These are phyloP conservation scores for Boechera divaricarpa DNA, from an alignment of 345 rosid species.

Conservation along the genomic window DNA sequence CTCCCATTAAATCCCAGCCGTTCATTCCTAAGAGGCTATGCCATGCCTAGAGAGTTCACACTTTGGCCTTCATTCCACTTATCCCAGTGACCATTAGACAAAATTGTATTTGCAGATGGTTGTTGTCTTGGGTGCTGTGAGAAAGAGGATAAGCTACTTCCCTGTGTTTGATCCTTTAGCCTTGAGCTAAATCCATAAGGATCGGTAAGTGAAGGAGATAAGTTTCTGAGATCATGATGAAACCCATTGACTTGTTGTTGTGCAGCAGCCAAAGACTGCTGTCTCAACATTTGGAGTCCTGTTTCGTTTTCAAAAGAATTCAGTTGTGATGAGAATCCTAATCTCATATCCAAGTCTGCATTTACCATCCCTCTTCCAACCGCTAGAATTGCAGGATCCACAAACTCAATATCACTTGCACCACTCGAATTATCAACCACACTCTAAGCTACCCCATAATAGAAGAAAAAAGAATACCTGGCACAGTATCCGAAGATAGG, in stretches of 20 bases:
- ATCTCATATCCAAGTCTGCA: slow-evolving; percentile 64
- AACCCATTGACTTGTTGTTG: slow-evolving; percentile 41
- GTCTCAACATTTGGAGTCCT: slow-evolving; percentile 71
- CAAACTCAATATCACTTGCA: slow-evolving; percentile 73
- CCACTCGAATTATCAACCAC: slow-evolving; percentile 44
- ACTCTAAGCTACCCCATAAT: background rate
- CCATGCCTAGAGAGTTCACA: slow-evolving; percentile 55
- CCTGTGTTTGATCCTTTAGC: slow-evolving; percentile 67
- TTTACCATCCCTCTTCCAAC: slow-evolving; percentile 81
- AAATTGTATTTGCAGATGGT: slow-evolving; percentile 56
- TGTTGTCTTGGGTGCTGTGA: slow-evolving; percentile 65
- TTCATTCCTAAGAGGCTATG: slow-evolving; percentile 76
- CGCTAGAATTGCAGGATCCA: slow-evolving; percentile 97
- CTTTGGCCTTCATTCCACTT: slow-evolving; percentile 76
- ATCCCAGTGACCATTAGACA: slow-evolving; percentile 82
- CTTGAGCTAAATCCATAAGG: slow-evolving; percentile 65
- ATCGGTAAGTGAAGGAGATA: slow-evolving; percentile 59
- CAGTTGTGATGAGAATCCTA: slow-evolving; percentile 55
- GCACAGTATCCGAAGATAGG: slow-evolving; percentile 54
- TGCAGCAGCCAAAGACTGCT: slow-evolving; percentile 60
- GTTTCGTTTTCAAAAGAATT: slow-evolving; percentile 66
- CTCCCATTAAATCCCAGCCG: slow-evolving; percentile 67
- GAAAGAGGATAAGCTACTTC: slow-evolving; percentile 57
- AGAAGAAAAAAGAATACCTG: slow-evolving; percentile 52
- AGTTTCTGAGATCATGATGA: slow-evolving; percentile 64